These are phyloP conservation scores for Lantana camara DNA, from an alignment of 257 asterid species.

Conservation along the genomic window DNA sequence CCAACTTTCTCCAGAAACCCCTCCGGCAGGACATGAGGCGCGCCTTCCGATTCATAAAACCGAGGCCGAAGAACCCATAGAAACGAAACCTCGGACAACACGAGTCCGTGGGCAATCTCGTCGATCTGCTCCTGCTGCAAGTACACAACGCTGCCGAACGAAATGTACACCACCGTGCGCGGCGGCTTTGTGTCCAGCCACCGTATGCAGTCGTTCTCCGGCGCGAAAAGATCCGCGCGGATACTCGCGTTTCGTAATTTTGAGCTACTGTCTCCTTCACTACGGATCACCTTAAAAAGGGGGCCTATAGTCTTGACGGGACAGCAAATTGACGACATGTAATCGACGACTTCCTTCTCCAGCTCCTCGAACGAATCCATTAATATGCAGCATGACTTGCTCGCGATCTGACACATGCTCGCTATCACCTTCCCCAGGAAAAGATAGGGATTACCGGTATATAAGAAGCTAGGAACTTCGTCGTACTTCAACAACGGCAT, in stretches of 20 bases:
- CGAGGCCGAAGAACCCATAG: slow-evolving; percentile 74
- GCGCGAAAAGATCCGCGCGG: slow-evolving; percentile 45
- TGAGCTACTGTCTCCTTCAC: background rate
- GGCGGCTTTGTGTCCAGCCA: slow-evolving; percentile 61
- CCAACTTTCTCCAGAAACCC: slow-evolving; percentile 57
- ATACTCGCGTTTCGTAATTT: slow-evolving; percentile 5
- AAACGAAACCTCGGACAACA: slow-evolving; percentile 48
- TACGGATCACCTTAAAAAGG: slow-evolving; percentile 38
- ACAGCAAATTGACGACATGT: slow-evolving; percentile 45
- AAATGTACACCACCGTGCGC: slow-evolving; percentile 69
- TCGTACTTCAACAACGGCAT: slow-evolving; percentile 66
- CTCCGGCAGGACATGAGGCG: slow-evolving; percentile 49
- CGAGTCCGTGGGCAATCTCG: slow-evolving; percentile 67
- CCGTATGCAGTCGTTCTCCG: slow-evolving; percentile 44
- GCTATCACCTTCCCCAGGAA: slow-evolving; percentile 46
- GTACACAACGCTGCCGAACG: slow-evolving; percentile 69
- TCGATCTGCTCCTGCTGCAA: slow-evolving; percentile 66
- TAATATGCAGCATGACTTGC: slow-evolving; percentile 49
- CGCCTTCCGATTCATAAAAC: background rate
- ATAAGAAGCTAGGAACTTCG: slow-evolving; percentile 65
- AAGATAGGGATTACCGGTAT: slow-evolving; percentile 41
- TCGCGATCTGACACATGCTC: slow-evolving; percentile 55
- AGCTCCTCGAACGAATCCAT: slow-evolving; percentile 75
- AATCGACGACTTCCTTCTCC: slow-evolving; percentile 41
- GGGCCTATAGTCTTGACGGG: slow-evolving; percentile 74